phyloP scores from a whole-genome alignment of 306 rosid species.

The Acacia melanoxylon region DNA sequence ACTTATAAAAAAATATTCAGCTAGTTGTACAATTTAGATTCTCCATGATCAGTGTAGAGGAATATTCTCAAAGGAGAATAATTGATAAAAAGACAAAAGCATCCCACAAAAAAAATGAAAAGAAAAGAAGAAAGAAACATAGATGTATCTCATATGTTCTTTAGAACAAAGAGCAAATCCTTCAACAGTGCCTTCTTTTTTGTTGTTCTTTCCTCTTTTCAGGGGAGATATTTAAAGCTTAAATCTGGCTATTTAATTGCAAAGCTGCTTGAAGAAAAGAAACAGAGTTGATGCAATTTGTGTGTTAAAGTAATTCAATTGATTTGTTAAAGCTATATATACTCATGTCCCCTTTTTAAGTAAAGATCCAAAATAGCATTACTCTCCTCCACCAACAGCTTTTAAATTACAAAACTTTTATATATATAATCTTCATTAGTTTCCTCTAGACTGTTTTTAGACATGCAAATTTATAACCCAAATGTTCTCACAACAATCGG shows the following conservation, averaged over 20 bases:
- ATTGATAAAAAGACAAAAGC: constrained; percentile 16
- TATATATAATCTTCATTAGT: background rate
- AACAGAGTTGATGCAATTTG: constrained; percentile 19
- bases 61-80: constrained; percentile 21
- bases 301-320: constrained; percentile 20
- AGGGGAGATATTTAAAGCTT: constrained; percentile 37
- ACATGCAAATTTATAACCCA: too few species aligned
- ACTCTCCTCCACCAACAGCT: background rate
- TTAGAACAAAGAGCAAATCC: constrained; percentile 31
- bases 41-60: constrained; percentile 21
- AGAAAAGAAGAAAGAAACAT: too few species aligned
- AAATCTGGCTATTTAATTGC: constrained; percentile 7
- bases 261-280: constrained; percentile 34
- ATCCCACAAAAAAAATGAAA: background rate
- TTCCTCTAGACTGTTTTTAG: too few species aligned
- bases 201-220: constrained; percentile 28
- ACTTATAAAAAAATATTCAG: background rate
- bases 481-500: too few species aligned
- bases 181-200: constrained; percentile 23
- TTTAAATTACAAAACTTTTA: background rate
- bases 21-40: constrained; percentile 12
- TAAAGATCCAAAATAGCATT: background rate
- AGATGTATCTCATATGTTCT: background rate
- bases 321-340: constrained; percentile 21
- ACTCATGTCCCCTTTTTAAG: constrained; percentile 2